Conservation (phyloP, 108 stramenopile species). For the Conticribra weissflogii region DNA sequence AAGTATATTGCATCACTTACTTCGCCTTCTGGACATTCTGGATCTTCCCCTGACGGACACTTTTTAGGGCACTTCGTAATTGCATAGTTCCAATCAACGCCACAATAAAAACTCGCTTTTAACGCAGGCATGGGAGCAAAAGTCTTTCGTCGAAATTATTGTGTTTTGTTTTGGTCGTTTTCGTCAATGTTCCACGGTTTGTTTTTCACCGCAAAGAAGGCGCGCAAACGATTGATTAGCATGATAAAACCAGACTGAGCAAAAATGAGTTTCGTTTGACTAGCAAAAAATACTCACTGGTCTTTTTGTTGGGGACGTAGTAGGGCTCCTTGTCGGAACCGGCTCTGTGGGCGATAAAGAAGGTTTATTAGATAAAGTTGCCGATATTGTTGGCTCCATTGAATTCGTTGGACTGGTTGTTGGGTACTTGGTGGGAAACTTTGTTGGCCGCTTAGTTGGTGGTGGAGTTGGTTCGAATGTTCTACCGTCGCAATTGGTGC, state of each 20-base stretch:
- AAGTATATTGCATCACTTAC: background rate
- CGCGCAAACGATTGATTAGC: too few relatives aligned
- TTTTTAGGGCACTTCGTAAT: slow-evolving; percentile 30
- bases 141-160: slow-evolving; percentile 11
- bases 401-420: slow-evolving; percentile 7
- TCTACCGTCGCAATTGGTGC: slow-evolving; percentile 30
- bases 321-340: slow-evolving; percentile 20
- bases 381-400: background rate
- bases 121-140: slow-evolving; percentile 41
- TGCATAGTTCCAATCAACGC: slow-evolving; percentile 24
- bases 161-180: background rate
- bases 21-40: slow-evolving; percentile 23
- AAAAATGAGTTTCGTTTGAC: too few relatives aligned
- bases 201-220: slow-evolving; percentile 4
- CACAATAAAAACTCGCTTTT: slow-evolving; percentile 32
- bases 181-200: slow-evolving; percentile 1
- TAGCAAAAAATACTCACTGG: too few relatives aligned
- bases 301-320: slow-evolving; percentile 26
- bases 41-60: slow-evolving; percentile 31
- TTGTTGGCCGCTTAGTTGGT: slow-evolving; percentile 27
- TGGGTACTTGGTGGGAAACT: slow-evolving; percentile 13
- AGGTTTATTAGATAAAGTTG: slow-evolving; percentile 4
- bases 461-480: slow-evolving; percentile 32
- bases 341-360: background rate
- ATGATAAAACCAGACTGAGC: too few relatives aligned